Percentiles rank a stretch among this genome's conserved stretches.
Conservation (phyloP, 805 yeast genomes). For the Kazachstania martiniae region DNA sequence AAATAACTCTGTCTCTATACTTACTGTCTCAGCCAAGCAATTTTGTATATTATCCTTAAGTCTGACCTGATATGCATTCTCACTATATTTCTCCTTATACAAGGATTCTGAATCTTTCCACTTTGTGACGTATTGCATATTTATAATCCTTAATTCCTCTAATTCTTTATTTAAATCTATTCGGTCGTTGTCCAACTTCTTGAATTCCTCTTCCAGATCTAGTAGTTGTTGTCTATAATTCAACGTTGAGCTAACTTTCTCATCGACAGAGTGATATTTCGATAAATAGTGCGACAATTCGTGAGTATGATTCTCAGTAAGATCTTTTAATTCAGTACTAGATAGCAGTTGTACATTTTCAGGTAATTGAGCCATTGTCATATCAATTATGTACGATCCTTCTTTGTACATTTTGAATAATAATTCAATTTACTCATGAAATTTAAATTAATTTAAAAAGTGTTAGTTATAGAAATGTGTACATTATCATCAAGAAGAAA, state of each 20-base stretch:
- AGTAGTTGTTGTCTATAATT: constrained; percentile 9
- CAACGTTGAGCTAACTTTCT: constrained; percentile 4
- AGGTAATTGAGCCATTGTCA: constrained; percentile 12
- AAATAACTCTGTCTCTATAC: constrained; percentile 6
- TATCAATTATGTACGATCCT: too few relatives aligned
- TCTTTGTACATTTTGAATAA: too few relatives aligned
- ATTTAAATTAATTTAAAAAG: too few relatives aligned
- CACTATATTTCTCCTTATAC: constrained; percentile 32
- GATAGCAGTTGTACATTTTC: constrained; percentile 16
- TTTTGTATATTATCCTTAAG: constrained; percentile 25
- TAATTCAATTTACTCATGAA: too few relatives aligned
- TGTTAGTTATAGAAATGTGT: too few relatives aligned
- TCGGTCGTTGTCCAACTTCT: constrained; percentile 19
- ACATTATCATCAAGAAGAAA: too few relatives aligned
- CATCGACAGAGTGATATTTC: constrained; percentile 14
- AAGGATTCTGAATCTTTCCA: constrained; percentile 30
- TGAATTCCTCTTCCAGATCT: constrained; percentile 15
- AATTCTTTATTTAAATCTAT: constrained; percentile 18
- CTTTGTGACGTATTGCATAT: constrained; percentile 21
- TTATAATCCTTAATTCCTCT: constrained; percentile 18
- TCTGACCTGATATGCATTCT: constrained; percentile 24
- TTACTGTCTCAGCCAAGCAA: constrained; percentile 19
- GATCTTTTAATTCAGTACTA: constrained; percentile 13
- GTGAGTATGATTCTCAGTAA: constrained; percentile 9
- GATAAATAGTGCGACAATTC: constrained; percentile 15